These are phyloP conservation scores for Botryotinia globosa DNA, from an alignment of 2,329 filamentous ascomycete species.

Conservation along the genomic window DNA sequence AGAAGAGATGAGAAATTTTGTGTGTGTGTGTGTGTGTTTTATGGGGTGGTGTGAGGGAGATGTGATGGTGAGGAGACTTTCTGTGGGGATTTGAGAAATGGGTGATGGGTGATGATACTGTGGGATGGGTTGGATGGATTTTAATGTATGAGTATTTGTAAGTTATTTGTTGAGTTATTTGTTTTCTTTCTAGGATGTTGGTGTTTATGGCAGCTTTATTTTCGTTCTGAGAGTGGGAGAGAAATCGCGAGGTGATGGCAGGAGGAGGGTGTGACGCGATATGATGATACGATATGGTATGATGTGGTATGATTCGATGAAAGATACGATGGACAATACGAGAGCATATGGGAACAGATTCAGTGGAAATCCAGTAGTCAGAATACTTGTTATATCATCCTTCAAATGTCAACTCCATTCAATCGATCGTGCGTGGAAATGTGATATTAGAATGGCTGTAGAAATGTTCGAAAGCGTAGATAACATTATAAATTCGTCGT, in stretches of 20 bases:
- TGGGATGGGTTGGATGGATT: neutral
- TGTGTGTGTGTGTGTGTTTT: too few species aligned
- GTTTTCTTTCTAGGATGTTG: rapidly evolving
- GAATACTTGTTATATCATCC: neutral
- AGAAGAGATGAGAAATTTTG: neutral
- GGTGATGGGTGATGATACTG: neutral
- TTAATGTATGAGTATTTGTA: neutral
- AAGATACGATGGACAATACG: neutral
- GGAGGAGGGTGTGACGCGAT: neutral
- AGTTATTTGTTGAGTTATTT: neutral
- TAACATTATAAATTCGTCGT: rapidly evolving
- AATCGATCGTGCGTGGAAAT: neutral
- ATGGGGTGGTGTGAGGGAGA: neutral
- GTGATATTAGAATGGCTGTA: neutral
- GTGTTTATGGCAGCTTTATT: neutral
- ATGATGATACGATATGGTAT: neutral
- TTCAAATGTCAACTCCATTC: neutral
- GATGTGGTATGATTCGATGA: too few species aligned
- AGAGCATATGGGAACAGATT: neutral
- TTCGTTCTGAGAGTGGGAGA: neutral
- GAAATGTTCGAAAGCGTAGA: neutral
- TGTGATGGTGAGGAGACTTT: neutral
- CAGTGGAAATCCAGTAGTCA: neutral
- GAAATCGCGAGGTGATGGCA: neutral
- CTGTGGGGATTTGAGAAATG: neutral